These are phyloP conservation scores for Pseudonectria foliicola DNA, from an alignment of 2,329 filamentous ascomycete species.

Conservation along the genomic window DNA sequence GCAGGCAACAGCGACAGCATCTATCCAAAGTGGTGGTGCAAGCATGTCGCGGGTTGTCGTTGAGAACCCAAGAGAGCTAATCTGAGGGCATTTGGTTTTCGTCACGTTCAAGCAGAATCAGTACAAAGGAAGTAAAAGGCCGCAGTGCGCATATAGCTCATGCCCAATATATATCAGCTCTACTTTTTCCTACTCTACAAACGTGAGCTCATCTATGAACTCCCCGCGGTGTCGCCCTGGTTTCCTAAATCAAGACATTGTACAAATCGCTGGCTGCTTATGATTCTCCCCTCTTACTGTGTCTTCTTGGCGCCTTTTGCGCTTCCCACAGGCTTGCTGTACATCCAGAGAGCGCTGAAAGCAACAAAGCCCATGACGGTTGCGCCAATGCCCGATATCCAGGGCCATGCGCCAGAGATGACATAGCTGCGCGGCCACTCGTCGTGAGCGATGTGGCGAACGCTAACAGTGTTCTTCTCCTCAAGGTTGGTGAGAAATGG, in stretches of 20 bases:
- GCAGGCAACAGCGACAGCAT: constrained; percentile 37
- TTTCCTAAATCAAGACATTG: constrained; percentile 7
- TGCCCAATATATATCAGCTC: constrained; percentile 9
- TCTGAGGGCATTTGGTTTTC: constrained; percentile 37
- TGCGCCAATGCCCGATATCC: constrained; percentile 80
- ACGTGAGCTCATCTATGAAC: constrained; percentile 4
- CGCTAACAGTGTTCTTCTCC: constrained; percentile 90
- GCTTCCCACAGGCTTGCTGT: constrained; percentile 41
- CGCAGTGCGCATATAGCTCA: neutral
- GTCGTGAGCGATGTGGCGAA: constrained; percentile 94
- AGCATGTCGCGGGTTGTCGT: constrained; percentile 34
- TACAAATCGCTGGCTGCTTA: constrained; percentile 14
- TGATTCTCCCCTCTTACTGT: constrained; percentile 28
- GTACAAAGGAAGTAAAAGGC: neutral
- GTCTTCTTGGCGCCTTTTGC: constrained; percentile 37
- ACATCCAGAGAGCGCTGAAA: constrained; percentile 88
- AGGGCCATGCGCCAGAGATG: constrained; percentile 89
- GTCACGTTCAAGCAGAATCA: neutral
- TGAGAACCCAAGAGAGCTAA: constrained; percentile 52
- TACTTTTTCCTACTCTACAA: constrained; percentile 14
- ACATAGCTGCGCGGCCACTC: constrained; percentile 89
- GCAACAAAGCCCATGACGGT: constrained; percentile 78
- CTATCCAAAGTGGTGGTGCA: constrained; percentile 5
- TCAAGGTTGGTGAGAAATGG: constrained; percentile 85
- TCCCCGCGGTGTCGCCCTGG: neutral